Percentiles rank a stretch among this genome's conserved stretches.
These are phyloP conservation scores for Euphorbia celastroides DNA, from an alignment of 441 rosid genomes.

Conservation along the genomic window DNA sequence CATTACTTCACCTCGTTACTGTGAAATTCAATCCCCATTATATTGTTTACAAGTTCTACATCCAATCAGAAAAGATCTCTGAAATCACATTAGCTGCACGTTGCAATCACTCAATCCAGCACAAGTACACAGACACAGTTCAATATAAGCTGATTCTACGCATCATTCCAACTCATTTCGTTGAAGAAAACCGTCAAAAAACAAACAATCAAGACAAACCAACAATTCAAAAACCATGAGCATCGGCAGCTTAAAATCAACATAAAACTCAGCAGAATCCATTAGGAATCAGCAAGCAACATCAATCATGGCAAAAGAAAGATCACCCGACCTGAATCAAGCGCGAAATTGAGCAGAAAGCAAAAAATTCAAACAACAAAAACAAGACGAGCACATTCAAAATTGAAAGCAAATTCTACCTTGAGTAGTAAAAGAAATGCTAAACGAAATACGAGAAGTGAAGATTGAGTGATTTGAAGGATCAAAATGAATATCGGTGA, in stretches of 20 bases:
- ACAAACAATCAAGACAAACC: slow-evolving; percentile 1
- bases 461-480: slow-evolving; percentile 12
- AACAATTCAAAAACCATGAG: not conserved
- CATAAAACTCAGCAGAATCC: slow-evolving; percentile 15
- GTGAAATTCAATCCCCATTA: too few species aligned
- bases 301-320: not conserved
- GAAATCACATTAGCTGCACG: slow-evolving; percentile 17
- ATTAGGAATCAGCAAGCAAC: not conserved
- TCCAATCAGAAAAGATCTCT: not conserved
- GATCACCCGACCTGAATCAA: slow-evolving; percentile 15
- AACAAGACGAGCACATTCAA: not conserved
- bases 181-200: slow-evolving; percentile 17
- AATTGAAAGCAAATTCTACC: slow-evolving; percentile 12
- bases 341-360: not conserved
- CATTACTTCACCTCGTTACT: not conserved
- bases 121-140: slow-evolving; percentile 7
- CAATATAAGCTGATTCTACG: slow-evolving; percentile 22
- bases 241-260: slow-evolving; percentile 3
- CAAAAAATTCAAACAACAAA: not conserved
- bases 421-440: slow-evolving; percentile 9
- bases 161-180: slow-evolving; percentile 32
- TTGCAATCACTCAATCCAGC: slow-evolving; percentile 1
- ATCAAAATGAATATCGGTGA: slow-evolving; percentile 11
- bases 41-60: not conserved
- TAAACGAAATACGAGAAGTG: slow-evolving; percentile 6